Evolutionary conservation across 179 eudicot genomes (phyloP).

Genomic region (Silene vulgaris): DNA sequence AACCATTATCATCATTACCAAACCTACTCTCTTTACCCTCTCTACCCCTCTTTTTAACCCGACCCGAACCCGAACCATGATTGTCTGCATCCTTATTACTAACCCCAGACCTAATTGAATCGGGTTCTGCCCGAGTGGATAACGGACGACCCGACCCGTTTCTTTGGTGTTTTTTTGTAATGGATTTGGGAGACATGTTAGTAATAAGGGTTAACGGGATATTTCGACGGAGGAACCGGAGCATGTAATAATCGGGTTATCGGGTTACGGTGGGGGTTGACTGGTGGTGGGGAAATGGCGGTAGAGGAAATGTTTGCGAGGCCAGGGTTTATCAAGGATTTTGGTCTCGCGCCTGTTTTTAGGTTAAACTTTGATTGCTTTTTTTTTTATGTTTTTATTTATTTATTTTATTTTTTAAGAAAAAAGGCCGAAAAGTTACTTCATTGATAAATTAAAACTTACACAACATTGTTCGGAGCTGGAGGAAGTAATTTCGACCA

Average conservation of each 20-base stretch:
- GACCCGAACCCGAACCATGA: slow-evolving; percentile 23
- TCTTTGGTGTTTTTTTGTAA: not conserved
- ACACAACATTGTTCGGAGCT: too few species aligned
- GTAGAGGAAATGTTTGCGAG: not conserved
- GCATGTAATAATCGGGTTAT: slow-evolving; percentile 1
- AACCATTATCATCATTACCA: slow-evolving; percentile 10
- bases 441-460: too few species aligned
- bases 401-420: too few species aligned
- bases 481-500: too few species aligned
- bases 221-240: not conserved
- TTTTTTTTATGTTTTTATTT: too few species aligned
- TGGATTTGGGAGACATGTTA: not conserved
- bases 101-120: not conserved
- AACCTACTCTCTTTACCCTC: slow-evolving; percentile 34
- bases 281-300: not conserved
- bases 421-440: too few species aligned
- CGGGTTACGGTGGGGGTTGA: not conserved
- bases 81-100: too few species aligned
- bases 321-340: not conserved
- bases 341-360: not conserved
- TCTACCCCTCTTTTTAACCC: slow-evolving; percentile 30
- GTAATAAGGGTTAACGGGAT: not conserved
- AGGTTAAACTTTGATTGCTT: too few species aligned
- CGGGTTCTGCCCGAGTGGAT: not conserved
- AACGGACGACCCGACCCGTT: too few species aligned